Base-by-base conservation (phyloP, 1,284 basidiomycete species). In the Chiua sp. region DNA sequence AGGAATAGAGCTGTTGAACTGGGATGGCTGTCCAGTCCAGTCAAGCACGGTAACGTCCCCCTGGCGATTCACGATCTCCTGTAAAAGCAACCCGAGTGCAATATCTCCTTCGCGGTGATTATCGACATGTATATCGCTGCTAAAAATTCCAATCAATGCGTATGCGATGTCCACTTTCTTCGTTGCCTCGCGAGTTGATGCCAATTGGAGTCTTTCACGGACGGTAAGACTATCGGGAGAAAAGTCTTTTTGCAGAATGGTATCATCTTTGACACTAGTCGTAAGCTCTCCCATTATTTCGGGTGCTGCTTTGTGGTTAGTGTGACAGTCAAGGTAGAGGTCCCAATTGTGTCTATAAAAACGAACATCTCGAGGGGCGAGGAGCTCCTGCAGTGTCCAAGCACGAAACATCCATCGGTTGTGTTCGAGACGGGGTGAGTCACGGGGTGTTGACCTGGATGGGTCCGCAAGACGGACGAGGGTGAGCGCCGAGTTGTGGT, bases 371-470 rank as follows among this genome's bases (percentile, higher is more conserved):
- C 32, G 16, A 8, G 64, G 63, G 4, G 65, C 52, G 22, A 65
- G 65, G 12, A 65, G 59, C 12, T 65, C 64, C 42, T 62, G 64
- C 4, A 65, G 39, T 4, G 64, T 66, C 65, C 64, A 66, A 2
- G 55, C 62, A 10, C 67, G 67, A 13, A 37, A 64, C 54, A 66
- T 68, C 64, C 64, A 65, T n/a, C 60, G 18, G 32, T 64, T 68
- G 15, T 57, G 11, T 26, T 54, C 42, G 11, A 68, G 60, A 2
- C 37, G 16, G 23, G 12, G 20, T 8, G 61, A 50, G 15, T 37
- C 0, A 6, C 26, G 42, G 4, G 42, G 59, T 4, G 3, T 48
- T 3, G 54, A 52, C 28, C 26, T n/a, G 32, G 55, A 65, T 46
- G 47, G 55, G 26, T 50, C 30, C 44, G 63, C 51, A 32, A 64